Percentiles rank a stretch among this genome's conserved stretches.
Conservation (phyloP, 768 basidiomycete species). For the Cystoderma amianthinum region DNA sequence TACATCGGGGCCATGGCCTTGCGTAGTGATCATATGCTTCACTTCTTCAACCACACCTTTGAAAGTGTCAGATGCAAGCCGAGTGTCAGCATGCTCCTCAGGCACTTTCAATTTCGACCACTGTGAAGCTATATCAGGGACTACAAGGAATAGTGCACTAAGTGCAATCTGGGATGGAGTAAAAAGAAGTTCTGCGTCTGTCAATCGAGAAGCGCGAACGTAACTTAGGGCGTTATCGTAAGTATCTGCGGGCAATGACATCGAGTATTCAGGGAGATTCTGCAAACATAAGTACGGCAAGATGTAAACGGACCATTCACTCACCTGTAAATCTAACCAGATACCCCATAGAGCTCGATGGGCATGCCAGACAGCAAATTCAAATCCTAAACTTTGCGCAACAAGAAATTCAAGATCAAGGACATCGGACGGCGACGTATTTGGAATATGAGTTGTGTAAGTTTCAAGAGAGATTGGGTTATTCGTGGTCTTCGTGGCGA, state of each 20-base stretch:
- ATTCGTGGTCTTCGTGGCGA: conserved; percentile 98
- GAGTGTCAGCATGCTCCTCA: conserved; percentile 8
- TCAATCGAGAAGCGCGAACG: conserved; percentile 76
- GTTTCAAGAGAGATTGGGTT: conserved; percentile 82
- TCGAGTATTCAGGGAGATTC: conserved; percentile 49
- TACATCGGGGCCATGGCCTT: conserved; percentile 64
- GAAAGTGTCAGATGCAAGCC: conserved; percentile 19
- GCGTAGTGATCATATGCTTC: conserved; percentile 41
- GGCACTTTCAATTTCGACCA: conserved; percentile 48
- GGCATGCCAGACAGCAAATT: conserved; percentile 91
- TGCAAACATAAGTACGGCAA: conserved; percentile 17
- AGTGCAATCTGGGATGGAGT: conserved; percentile 92
- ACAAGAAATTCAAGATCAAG: conserved; percentile 94
- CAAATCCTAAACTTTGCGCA: conserved; percentile 89
- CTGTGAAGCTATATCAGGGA: conserved; percentile 48
- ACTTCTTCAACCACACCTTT: conserved; percentile 43
- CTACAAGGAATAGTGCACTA: conserved; percentile 63
- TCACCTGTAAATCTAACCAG: conserved; percentile 82
- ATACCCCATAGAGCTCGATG: conserved; percentile 87
- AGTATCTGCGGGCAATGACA: conserved; percentile 40
- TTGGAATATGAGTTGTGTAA: conserved; percentile 80
- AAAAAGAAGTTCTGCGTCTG: conserved; percentile 88
- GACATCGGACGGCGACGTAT: conserved; percentile 75
- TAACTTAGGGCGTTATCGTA: conserved; percentile 64
- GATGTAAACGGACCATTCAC: conserved; percentile 9